Evolutionary conservation across 768 basidiomycete genomes (phyloP).

Genomic region (Pisolithus microcarpus): DNA sequence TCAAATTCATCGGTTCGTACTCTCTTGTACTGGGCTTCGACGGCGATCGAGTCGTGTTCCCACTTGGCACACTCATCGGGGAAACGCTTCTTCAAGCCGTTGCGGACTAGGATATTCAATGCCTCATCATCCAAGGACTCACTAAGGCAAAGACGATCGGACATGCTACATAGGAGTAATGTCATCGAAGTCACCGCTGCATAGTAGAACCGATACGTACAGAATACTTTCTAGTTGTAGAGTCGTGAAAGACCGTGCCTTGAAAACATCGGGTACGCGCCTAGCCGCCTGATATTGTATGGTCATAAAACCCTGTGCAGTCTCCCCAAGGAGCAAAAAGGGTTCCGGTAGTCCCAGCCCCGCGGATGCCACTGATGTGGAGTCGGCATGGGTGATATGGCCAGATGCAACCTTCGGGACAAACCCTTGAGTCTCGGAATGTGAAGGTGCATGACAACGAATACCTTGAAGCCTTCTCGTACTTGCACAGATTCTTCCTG

Average conservation of each 20-base stretch:
- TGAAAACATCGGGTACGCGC: background rate
- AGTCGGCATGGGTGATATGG: conserved; percentile 7
- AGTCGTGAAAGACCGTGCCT: background rate
- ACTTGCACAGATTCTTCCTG: conserved; percentile 44
- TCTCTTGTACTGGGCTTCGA: background rate
- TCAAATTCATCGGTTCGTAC: background rate
- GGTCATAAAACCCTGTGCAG: conserved; percentile 34
- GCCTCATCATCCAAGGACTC: conserved; percentile 19
- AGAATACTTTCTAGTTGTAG: conserved; percentile 13
- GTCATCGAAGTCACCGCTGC: background rate
- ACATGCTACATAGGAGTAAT: conserved; percentile 7
- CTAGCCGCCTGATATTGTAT: conserved; percentile 16
- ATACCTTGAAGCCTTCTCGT: conserved; percentile 41
- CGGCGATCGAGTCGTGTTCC: conserved; percentile 7
- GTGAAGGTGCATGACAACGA: background rate
- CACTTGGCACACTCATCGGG: conserved; percentile 16
- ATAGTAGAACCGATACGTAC: conserved; percentile 9
- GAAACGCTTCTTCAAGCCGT: conserved; percentile 26
- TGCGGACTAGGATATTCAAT: conserved; percentile 20
- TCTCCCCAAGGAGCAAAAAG: conserved; percentile 34
- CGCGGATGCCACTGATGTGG: conserved; percentile 2
- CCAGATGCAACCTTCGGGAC: conserved; percentile 8
- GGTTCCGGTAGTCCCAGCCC: conserved; percentile 14
- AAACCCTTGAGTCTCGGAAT: background rate
- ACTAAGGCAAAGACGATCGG: conserved; percentile 17